A percentile compares a stretch with the other conserved stretches of the same genome.
phyloP scores from a whole-genome alignment of 495 filamentous ascomycete genomes.

The Annulohypoxylon moriforme region DNA sequence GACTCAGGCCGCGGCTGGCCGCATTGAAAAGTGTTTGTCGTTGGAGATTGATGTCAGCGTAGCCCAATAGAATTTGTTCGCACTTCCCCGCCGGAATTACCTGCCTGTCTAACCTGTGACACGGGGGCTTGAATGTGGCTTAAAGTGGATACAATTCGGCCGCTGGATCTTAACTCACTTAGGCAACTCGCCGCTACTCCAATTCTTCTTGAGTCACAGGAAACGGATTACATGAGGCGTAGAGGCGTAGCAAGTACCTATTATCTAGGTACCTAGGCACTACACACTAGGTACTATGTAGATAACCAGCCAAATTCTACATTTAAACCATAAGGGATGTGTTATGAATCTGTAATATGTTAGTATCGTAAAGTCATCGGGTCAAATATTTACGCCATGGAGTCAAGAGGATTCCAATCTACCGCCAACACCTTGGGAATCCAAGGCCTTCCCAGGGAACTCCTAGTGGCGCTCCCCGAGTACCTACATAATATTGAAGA shows the following conservation, averaged over 20 bases:
- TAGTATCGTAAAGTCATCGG: no score
- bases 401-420: not conserved
- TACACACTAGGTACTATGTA: no score
- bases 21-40: not conserved
- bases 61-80: not conserved
- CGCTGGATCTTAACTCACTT: not conserved
- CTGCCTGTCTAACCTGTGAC: not conserved
- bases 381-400: not conserved
- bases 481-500: conserved; percentile 54
- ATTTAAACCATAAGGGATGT: no score
- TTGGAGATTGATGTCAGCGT: not conserved
- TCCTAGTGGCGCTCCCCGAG: conserved; percentile 49
- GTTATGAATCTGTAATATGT: no score
- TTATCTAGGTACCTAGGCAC: no score
- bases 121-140: not conserved
- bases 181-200: not conserved
- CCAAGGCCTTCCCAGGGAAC: conserved; percentile 47
- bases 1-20: no score
- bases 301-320: no score
- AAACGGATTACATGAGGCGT: not conserved
- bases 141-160: no score
- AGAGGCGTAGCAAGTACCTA: not conserved
- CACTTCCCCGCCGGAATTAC: not conserved
- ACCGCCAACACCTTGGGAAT: not conserved
- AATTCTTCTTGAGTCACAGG: no score